Evolutionary conservation across 2,329 filamentous ascomycete genomes (phyloP), one percentile per base, ranked within the genome.

Genomic region (Chalara sp.): DNA sequence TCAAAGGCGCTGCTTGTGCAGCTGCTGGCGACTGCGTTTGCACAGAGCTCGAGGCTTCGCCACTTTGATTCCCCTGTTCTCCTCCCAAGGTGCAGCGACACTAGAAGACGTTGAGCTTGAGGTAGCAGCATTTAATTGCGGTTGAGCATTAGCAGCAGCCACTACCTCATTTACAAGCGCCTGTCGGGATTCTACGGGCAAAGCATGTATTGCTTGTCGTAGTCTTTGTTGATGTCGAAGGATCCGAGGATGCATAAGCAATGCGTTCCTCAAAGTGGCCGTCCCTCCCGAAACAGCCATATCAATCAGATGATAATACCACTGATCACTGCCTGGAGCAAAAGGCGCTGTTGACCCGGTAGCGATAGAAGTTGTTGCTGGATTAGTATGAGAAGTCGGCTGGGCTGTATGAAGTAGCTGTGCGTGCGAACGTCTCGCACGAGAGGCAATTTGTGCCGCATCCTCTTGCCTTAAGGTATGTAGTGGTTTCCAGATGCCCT

Each of bases 401-500:
- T 21, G 21, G 21, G 21, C 21, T 21, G 21, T 21, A 21, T 21
- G 21, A 21, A 21, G 21, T 21, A 21, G 21, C 21, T 21, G 21
- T 21, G 21, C 21, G 21, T 21, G 21, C 21, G 21, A 21, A 21
- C 21, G 21, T 21, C 21, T 21, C 21, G 21, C 21, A 21, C 21
- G 21, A 11, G 55, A 46, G 30, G 80, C 80, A 12, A 76, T 72
- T 1, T 71, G 67, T 0, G 80, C 77, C 2, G 83, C 85, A 52
- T 88, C 84, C 63, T 87, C 85, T 65, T 95, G 89, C 39, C 83
- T 78, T 7, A 95, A 74, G 43, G 81, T 80, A 57, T 92, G 87
- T 33, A 83, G 82, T 49, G 84, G 81, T 58, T 84, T 84, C 91
- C 93, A 97, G 30, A 87, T 80, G 2, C 91, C 91, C 58, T 93